A percentile compares a stretch with the other conserved stretches of the same genome.
These are phyloP conservation scores for Elymus sibiricus DNA, from an alignment of 176 grass and related monocot genomes.

Conservation along the genomic window DNA sequence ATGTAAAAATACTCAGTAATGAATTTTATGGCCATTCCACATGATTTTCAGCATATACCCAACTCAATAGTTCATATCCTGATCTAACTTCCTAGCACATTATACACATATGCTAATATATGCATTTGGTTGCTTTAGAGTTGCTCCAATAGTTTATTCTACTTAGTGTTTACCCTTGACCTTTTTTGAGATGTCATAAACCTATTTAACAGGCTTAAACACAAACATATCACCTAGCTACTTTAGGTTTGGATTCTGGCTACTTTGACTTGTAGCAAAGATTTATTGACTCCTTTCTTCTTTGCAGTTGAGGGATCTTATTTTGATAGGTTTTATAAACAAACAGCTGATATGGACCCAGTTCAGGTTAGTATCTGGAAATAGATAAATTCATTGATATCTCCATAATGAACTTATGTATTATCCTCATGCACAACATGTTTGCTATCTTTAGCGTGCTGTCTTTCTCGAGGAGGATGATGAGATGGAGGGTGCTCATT, in stretches of 20 bases:
- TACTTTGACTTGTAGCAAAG: background rate
- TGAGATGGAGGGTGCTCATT: constrained; percentile 99
- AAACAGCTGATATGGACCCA: constrained; percentile 83
- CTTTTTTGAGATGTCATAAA: background rate
- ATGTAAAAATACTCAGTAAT: background rate
- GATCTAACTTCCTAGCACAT: background rate
- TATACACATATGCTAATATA: background rate
- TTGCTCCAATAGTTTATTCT: background rate
- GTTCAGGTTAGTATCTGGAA: constrained; percentile 54
- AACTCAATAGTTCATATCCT: background rate
- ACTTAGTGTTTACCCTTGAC: background rate
- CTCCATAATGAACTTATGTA: constrained; percentile 2
- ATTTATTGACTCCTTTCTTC: constrained; percentile 11
- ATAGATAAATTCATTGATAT: background rate
- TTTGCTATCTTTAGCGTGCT: constrained; percentile 65
- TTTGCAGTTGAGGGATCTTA: constrained; percentile 84
- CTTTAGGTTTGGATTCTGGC: constrained; percentile 5
- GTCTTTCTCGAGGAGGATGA: constrained; percentile 80
- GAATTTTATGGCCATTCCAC: background rate
- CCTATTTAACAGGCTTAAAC: constrained; percentile 2
- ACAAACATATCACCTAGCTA: background rate
- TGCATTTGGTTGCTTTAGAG: background rate
- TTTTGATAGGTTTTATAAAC: constrained; percentile 88
- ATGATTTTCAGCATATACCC: background rate
- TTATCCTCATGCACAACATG: background rate